Base-by-base conservation (phyloP, 306 rosid species). In the Trifolium fragiferum region DNA sequence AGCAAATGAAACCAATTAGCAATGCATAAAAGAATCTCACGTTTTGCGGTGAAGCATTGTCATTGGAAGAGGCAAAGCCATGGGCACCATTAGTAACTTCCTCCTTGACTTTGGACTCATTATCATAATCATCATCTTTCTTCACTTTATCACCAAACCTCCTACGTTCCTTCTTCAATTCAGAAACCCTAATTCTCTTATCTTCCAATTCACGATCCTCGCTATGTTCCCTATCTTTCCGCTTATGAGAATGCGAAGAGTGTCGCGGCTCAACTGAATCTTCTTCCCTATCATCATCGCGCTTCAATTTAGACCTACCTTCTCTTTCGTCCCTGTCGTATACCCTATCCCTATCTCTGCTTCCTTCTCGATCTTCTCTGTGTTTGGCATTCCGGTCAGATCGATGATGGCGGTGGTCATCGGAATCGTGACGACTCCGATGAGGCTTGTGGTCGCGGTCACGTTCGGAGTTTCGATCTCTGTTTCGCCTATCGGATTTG, bases 191-290 rank as follows among this genome's bases (percentile, higher is more conserved):
- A 67, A 77, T 62, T 77, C 84, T 91, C 91, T 87, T 93, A 41
- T 87, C 97, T 38, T 82, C 85, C 8, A 55, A 76, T 19, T 83
- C 86, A 32, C 84, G 79, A 13, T 82, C 89, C 80, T 84, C 89
- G 53, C 86, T 84, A 66, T 74, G 82, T 10, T 84, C 96, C 80
- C 97, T 89, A 63, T 85, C 96, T 77, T 93, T 91, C 83, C 98
- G 85, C 88, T 93, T 93, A 25, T 80, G 83, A 65, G 86, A 76
- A 65, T 82, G 81, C 23, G 72, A 58, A 0, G 89, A 70, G 82
- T 76, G 85, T 13, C 83, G 83, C 25, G 70, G 81, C 81, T 88
- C 90, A 67, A 15, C 69, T 32, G 81, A 76, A 21, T 80, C 87
- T 62, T 84, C 89, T 66, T 84, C 89, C 62, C 74, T 70, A 62